Evolutionary conservation across 2,329 filamentous ascomycete genomes (phyloP), one percentile per base, ranked within the genome.

Genomic region (Epichloe sp.): DNA sequence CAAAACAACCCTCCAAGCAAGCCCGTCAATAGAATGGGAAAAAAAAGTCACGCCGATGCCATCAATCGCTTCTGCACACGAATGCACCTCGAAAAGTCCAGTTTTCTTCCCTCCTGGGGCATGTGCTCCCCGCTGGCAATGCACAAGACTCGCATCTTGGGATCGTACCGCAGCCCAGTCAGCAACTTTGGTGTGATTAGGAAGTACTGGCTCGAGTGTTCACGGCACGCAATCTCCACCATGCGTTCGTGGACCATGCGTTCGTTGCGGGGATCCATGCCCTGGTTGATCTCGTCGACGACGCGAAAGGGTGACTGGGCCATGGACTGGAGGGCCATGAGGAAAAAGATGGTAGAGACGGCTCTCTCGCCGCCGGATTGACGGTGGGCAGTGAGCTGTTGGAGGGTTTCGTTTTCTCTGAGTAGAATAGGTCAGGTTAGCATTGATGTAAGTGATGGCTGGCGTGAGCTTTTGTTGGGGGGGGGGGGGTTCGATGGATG

Each of bases 251-350:
- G 93, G 15, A 98, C 90, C 80, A 96, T 94, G 59, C 93, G 86
- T 70, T 98, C 93, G 68, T 98, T 98, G 61, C 93, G 84, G 43
- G 91, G 93, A 66, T 98, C 93, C 93, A 98, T 98, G 58, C 93
- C 93, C 70, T 98, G 93, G 64, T 98, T 98, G 75, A 98, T 98
- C 71, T 98, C 93, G 68, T 98, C 93, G 53, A 98, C 93, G 47
- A 98, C 91, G 49, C 93, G 88, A 78, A 98, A 98, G 1, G 93
- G 93, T 3, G 90, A 89, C 61, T 89, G 86, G 15, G 93, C 91
- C 61, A 98, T 83, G 47, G 87, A 87, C 67, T 98, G 93, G 26
- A 98, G 79, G 5, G 93, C 88, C 90, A 98, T 97, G 52, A 98
- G 87, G 71, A 94, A 98, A 76, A 97, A 98, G 63, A 97, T 95